A percentile compares a stretch with the other conserved stretches of the same genome.
Evolutionary conservation across 306 rosid genomes (phyloP).

Genomic region (Datisca glomerata): DNA sequence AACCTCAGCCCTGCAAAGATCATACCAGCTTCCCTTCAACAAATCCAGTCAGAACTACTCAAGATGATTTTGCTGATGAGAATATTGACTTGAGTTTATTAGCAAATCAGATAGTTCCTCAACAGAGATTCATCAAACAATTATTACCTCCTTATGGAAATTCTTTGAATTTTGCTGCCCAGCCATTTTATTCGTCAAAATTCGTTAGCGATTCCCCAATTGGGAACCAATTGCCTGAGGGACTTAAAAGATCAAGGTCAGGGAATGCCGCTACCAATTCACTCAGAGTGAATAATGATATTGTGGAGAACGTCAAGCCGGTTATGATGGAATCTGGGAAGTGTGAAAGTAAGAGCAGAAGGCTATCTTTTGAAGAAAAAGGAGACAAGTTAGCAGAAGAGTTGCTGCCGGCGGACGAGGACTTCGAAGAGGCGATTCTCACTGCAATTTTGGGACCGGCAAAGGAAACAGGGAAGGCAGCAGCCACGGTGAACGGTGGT

Average conservation of each 20-base stretch:
- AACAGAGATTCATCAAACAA: constrained; percentile 18
- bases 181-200: constrained; percentile 63
- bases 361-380: constrained; percentile 30
- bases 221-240: constrained; percentile 40
- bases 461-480: constrained; percentile 21
- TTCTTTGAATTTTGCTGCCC: constrained; percentile 66
- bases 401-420: constrained; percentile 52
- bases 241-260: constrained; percentile 83
- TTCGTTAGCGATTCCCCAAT: constrained; percentile 18
- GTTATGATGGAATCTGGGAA: constrained; percentile 13
- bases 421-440: constrained; percentile 86
- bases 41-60: constrained; percentile 13
- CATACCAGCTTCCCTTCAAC: constrained; percentile 22
- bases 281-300: constrained; percentile 25
- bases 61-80: constrained; percentile 61
- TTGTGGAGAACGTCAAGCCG: constrained; percentile 19
- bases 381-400: constrained; percentile 24
- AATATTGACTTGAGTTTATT: constrained; percentile 38
- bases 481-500: not conserved
- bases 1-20: constrained; percentile 97
- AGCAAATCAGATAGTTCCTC: constrained; percentile 13
- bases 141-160: constrained; percentile 19
- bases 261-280: constrained; percentile 43
- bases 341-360: constrained; percentile 54
- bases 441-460: constrained; percentile 52